Percentiles rank a stretch among this genome's conserved stretches.
These are phyloP conservation scores for Coemansia sp. DNA, from an alignment of 192 early-diverging fungal genomes.

Conservation along the genomic window DNA sequence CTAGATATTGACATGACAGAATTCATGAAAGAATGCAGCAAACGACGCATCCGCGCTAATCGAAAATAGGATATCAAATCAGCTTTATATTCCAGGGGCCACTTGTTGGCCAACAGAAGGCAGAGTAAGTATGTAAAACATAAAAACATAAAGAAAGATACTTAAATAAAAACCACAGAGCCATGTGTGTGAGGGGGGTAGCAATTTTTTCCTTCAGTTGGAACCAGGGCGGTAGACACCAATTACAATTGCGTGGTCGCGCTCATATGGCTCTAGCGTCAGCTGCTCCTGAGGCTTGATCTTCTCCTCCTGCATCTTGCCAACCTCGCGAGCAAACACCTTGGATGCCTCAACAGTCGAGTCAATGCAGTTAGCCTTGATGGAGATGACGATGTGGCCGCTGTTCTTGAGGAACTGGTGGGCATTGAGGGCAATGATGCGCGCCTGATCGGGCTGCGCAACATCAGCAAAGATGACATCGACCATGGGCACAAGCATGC, in stretches of 20 bases:
- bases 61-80: neutral
- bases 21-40: neutral
- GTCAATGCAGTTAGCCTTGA: conserved; percentile 99
- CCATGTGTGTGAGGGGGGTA: neutral
- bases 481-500: conserved; percentile 98
- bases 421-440: conserved; percentile 96
- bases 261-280: conserved; percentile 97
- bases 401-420: conserved; percentile 98
- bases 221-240: conserved; percentile 70
- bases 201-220: conserved; percentile 24
- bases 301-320: conserved; percentile 86
- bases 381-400: conserved; percentile 97
- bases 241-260: conserved; percentile 97
- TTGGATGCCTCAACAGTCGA: conserved; percentile 95
- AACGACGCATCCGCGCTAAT: neutral
- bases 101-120: neutral
- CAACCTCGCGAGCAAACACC: conserved; percentile 96
- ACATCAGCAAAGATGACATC: conserved; percentile 99
- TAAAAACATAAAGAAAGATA: neutral
- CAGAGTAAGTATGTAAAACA: neutral
- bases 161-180: too few relatives aligned
- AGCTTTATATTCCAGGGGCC: neutral
- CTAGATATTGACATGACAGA: too few relatives aligned
- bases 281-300: conserved; percentile 94
- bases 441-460: conserved; percentile 99